phyloP scores from a whole-genome alignment of 371 early-diverging fungal genomes.

The Blakeslea trispora region DNA sequence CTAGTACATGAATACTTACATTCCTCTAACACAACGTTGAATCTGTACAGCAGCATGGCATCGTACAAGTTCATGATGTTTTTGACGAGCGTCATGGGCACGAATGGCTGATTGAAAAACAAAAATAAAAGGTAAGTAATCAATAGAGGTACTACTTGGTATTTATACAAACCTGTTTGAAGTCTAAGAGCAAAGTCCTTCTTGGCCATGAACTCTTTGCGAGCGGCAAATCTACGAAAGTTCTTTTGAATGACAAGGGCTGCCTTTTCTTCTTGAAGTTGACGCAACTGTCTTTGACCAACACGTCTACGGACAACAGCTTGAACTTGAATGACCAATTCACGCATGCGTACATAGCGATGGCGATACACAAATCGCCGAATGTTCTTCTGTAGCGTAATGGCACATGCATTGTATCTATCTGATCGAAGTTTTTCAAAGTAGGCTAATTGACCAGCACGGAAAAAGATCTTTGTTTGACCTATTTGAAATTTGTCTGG shows the following conservation, averaged over 20 bases:
- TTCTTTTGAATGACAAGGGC: constrained; percentile 75
- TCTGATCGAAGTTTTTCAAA: constrained; percentile 88
- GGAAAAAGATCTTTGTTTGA: constrained; percentile 97
- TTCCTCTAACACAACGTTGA: constrained; percentile 65
- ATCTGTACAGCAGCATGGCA: constrained; percentile 73
- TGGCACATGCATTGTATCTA: constrained; percentile 74
- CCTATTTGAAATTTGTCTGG: constrained; percentile 95
- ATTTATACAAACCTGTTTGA: constrained; percentile 39
- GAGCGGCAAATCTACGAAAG: constrained; percentile 67
- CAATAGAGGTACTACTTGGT: neutral
- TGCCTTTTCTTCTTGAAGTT: constrained; percentile 67
- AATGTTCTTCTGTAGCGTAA: constrained; percentile 88
- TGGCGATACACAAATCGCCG: constrained; percentile 71
- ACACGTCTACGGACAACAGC: constrained; percentile 56
- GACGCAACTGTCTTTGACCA: constrained; percentile 56
- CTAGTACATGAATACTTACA: constrained; percentile 25
- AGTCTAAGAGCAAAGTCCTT: constrained; percentile 30
- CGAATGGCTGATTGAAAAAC: constrained; percentile 52
- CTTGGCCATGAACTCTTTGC: constrained; percentile 52
- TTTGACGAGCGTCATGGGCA: constrained; percentile 53
- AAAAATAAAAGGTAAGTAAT: neutral
- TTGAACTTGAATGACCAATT: constrained; percentile 59
- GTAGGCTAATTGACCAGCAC: constrained; percentile 92
- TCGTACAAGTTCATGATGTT: constrained; percentile 48
- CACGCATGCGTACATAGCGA: constrained; percentile 62